Evolutionary conservation across 2,329 filamentous ascomycete genomes (phyloP), one percentile per base, ranked within the genome.

Genomic region (Helminthosporium solani): DNA sequence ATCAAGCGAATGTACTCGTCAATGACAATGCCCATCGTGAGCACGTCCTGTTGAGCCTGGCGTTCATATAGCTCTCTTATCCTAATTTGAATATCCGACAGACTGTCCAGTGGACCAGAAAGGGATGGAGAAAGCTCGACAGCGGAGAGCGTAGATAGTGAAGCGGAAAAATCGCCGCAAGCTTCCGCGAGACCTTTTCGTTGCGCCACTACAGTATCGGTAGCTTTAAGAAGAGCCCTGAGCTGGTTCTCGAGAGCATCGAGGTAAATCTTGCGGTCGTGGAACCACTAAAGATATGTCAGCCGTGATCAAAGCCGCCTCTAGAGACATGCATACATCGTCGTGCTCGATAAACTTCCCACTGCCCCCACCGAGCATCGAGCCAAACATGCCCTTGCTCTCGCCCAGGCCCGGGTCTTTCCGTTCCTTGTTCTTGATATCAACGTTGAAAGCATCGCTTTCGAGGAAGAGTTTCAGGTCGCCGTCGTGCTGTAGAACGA

Each of bases 1-100:
- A 99, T 97, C 34, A 99, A 75, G 4, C 94, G 89, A 58, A 99
- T 95, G 72, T 99, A 99, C 73, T 99, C 94, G 56, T 99, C 94
- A 53, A 99, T 91, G 34, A 95, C 95, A 64, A 97, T 97, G 30
- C 94, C 94, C 54, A 99, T 84, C 0, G 94, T 99, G 41, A 99
- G 79, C 25, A 97, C 86, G 66, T 99, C 94, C 70, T 99, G 94
- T 73, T 96, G 90, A 9, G 94, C 94, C 71, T 99, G 94, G 18
- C 94, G 87, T 60, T 96, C 90, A 67, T 99, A 97, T 1, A 99
- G 83, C 63, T 99, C 94, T 48, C 87, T 85, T 57, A 99, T 96
- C 30, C 92, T 91, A 50, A 96, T 79, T 70, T 99, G 94, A 2
- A 99, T 80, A 59, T 96, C 91, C 2, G 92, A 96, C 8, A 99